Conservation (phyloP, 306 rosid genomes). For the Lathyrus oleraceus region DNA sequence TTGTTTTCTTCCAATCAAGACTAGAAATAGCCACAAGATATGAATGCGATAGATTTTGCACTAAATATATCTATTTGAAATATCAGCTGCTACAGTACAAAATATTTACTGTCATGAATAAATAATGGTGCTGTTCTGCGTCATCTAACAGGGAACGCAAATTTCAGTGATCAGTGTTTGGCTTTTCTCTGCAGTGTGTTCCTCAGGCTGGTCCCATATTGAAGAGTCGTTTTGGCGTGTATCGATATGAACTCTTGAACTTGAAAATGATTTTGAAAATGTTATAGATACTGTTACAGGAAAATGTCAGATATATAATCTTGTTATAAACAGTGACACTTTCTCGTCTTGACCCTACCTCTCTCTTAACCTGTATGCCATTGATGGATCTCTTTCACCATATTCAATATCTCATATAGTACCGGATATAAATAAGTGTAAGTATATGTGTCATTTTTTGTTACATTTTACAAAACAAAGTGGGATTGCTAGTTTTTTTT, state of each 20-base stretch:
- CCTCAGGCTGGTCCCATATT: conserved; percentile 23
- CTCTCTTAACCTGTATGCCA: neutral
- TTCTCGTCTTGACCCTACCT: conserved; percentile 3
- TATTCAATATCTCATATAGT: conserved; percentile 4
- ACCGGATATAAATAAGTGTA: neutral
- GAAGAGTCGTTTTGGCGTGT: neutral
- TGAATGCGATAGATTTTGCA: neutral
- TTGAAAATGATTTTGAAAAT: conserved; percentile 32
- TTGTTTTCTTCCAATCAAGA: conserved; percentile 20
- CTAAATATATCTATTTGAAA: neutral
- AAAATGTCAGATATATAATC: conserved; percentile 26
- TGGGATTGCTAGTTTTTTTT: neutral
- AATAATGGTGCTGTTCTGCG: conserved; percentile 10
- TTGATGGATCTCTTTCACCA: conserved; percentile 28
- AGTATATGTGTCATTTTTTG: neutral
- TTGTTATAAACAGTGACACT: conserved; percentile 32
- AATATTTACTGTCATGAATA: conserved; percentile 9
- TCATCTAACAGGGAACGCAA: conserved; percentile 21
- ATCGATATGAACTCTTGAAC: neutral
- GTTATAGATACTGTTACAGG: neutral
- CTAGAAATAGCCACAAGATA: conserved; percentile 21
- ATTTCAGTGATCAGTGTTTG: conserved; percentile 37
- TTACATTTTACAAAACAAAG: neutral
- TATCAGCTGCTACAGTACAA: neutral
- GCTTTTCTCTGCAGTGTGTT: conserved; percentile 22